Percentiles rank a stretch among this genome's conserved stretches.
phyloP scores from a whole-genome alignment of 805 yeast genomes.

The Yarrowia divulgata region DNA sequence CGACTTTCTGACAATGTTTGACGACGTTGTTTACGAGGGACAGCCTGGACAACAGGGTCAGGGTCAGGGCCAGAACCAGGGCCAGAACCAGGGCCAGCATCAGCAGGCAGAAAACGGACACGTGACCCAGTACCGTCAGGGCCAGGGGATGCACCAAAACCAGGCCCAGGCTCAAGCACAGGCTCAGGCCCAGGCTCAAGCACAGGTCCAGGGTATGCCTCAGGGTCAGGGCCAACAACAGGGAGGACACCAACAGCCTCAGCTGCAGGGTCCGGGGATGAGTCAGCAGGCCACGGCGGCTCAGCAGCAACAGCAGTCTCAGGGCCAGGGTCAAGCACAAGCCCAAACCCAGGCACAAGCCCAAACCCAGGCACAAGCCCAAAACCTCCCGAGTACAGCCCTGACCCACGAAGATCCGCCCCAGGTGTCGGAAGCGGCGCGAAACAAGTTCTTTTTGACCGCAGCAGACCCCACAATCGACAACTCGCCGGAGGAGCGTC shows the following conservation, averaged over 20 bases:
- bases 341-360: neutral
- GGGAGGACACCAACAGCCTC: neutral
- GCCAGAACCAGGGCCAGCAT: neutral
- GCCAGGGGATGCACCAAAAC: constrained; percentile 1
- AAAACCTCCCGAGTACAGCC: neutral
- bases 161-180: neutral
- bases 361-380: neutral
- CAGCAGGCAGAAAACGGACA: neutral
- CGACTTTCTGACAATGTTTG: constrained; percentile 88
- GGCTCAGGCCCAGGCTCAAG: neutral
- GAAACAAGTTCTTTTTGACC: constrained; percentile 90
- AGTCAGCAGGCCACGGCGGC: neutral
- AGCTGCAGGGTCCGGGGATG: constrained; percentile 2
- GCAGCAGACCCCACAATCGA: constrained; percentile 98
- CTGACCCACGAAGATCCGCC: constrained; percentile 24
- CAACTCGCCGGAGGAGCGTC: constrained; percentile 89
- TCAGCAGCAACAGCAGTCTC: neutral
- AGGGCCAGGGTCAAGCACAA: neutral
- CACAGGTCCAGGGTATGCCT: neutral
- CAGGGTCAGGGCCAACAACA: constrained; percentile 2
- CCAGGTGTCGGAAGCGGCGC: constrained; percentile 58
- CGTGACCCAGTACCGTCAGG: neutral
- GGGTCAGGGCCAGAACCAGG: neutral
- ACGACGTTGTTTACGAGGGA: constrained; percentile 56
- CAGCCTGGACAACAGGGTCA: constrained; percentile 1